Base-by-base conservation (phyloP, 345 rosid species). In the Cardiospermum halicacabum region DNA sequence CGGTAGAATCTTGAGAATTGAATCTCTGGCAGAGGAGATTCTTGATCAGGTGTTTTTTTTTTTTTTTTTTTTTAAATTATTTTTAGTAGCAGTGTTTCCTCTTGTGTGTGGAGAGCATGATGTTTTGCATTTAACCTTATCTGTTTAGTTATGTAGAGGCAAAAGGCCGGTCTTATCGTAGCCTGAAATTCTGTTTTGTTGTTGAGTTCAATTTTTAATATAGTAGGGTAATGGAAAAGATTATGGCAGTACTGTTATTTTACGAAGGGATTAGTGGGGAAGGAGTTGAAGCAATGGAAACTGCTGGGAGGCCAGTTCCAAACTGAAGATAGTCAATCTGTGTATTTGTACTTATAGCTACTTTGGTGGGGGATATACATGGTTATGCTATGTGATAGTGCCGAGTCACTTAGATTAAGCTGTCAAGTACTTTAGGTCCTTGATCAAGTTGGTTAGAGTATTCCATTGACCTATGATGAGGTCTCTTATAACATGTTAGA, bases 1-100 rank as follows among this genome's bases (percentile, higher is more conserved):
- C 66, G 96, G 96, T 74, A 80, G 93, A 49, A 81, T 94, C 7
- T 73, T 94, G 69, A 84, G 95, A 48, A 83, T 91, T 68, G 99
- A 94, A 81, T 63, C 76, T 59, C 66, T 89, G 18, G 97, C 99
- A 0, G 96, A 91, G 86, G 80, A 84, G 62, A 89, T 91, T 68
- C 87, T 94, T 16, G 78, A 89, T 28, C 70, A 69, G 51, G 96
- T 84, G 64, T 48, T 7, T 24, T 65, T 62, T 66, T 49, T 62
- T n/a, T 62, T 66, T 49, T 62, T n/a, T 13, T 25, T 56, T 37
- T 28, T 32, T 25, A 1, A 5, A 36, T n/a, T n/a, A n/a, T 36
- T 25, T 57, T 40, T n/a, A 32, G 3, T 62, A 49, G 18, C 45
- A 16, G 36, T 57, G 60, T 31, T 13, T 30, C 42, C 11, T 16